Conservation (phyloP, 2,329 filamentous ascomycete species). For the Ascosphaera apis region DNA sequence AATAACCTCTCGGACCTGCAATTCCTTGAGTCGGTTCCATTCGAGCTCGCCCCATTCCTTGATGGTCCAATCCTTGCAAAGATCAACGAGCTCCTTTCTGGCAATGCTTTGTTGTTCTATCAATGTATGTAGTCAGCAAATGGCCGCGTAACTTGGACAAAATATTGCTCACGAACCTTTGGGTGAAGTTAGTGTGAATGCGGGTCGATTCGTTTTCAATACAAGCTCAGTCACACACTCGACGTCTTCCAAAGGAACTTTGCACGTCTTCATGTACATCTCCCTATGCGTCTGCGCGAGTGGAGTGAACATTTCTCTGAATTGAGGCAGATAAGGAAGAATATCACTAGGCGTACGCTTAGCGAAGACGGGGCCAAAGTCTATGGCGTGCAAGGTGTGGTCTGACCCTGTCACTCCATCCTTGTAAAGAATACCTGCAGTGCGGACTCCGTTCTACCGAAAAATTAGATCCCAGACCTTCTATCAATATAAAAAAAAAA, state of each 20-base stretch:
- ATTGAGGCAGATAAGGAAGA: constrained; percentile 55
- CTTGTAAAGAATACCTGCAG: constrained; percentile 54
- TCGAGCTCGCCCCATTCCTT: constrained; percentile 67
- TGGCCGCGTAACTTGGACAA: too few species aligned
- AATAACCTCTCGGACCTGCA: constrained; percentile 58
- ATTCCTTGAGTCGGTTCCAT: constrained; percentile 57
- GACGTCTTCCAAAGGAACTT: constrained; percentile 53
- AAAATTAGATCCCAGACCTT: too few species aligned
- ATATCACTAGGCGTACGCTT: constrained; percentile 62
- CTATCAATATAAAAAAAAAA: constrained; percentile 1
- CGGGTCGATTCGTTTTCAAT: too few species aligned
- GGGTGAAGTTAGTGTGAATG: too few species aligned
- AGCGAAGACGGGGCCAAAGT: constrained; percentile 45
- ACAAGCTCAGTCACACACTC: constrained; percentile 78
- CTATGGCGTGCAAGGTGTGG: constrained; percentile 54
- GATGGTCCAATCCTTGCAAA: constrained; percentile 52
- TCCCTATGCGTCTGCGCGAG: constrained; percentile 44
- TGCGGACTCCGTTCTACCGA: constrained; percentile 50
- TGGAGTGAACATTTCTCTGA: constrained; percentile 42
- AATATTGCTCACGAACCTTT: too few species aligned
- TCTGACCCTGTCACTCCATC: constrained; percentile 48
- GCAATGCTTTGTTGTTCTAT: constrained; percentile 34
- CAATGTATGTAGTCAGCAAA: constrained; percentile 6
- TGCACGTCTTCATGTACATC: constrained; percentile 42
- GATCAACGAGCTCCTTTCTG: constrained; percentile 41